Evolutionary conservation across 2,329 filamentous ascomycete genomes (phyloP), one percentile per base, ranked within the genome.

Genomic region (Fonsecaea multimorphosa): DNA sequence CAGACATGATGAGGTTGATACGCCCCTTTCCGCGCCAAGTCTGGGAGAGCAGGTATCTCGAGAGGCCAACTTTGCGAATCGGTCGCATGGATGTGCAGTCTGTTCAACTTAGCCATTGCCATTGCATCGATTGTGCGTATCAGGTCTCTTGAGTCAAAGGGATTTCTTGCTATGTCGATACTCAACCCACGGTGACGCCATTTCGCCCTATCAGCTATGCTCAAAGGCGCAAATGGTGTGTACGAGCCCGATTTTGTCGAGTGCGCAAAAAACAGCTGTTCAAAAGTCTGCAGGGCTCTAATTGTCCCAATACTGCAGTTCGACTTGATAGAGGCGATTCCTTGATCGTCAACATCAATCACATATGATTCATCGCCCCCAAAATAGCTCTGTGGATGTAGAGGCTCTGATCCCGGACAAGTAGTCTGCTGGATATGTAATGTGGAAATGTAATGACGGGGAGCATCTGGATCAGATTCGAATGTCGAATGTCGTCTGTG

Each of bases 141-240:
- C 71, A 96, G 88, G 72, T 91, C 86, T 2, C 81, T 76, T 27
- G 91, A 79, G 0, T 86, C 83, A 77, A 89, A 91, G 79, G 84
- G 95, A 73, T 88, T 89, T 65, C 93, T 84, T 2, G 90, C 84
- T 49, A 92, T 87, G 74, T 96, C 93, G 72, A 96, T 81, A 72
- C 95, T 89, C 60, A 96, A 78, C 12, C 93, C 92, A 52, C 93
- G 88, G 77, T 96, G 91, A 14, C 83, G 77, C 77, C 91, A 96
- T 73, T 86, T 85, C 31, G 93, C 93, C 60, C 82, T 78, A 76
- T 96, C 93, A n/a, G 78, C 77, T 73, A 96, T 91, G 0, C 79
- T 76, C 2, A 96, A 83, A 0, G 93, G 93, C 1, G 89, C 90
- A 40, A 86, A 78, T 0, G 84, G 84, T 1, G 89, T 92, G 79